These are phyloP conservation scores for Magnaporthales sp. DNA, from an alignment of 2,329 filamentous ascomycete species.

Conservation along the genomic window DNA sequence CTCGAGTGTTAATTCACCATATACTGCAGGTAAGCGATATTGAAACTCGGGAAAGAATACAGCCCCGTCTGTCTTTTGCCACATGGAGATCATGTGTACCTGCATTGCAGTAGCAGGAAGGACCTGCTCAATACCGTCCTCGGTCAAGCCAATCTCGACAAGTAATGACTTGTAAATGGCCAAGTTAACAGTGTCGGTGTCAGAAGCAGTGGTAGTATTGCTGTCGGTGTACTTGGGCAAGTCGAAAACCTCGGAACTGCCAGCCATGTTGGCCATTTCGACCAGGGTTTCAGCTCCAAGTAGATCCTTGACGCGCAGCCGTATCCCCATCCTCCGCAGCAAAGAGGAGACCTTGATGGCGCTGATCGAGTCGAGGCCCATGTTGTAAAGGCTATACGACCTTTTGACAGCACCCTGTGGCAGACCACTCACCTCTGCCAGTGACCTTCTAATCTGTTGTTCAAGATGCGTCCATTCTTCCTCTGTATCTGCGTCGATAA, in stretches of 20 bases:
- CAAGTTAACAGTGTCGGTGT: neutral
- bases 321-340: constrained; percentile 54
- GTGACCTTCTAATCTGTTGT: constrained; percentile 32
- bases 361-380: constrained; percentile 87
- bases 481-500: constrained; percentile 4
- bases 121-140: constrained; percentile 40
- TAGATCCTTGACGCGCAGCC: constrained; percentile 62
- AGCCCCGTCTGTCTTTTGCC: constrained; percentile 57
- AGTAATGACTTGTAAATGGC: constrained; percentile 24
- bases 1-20: constrained; percentile 8
- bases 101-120: constrained; percentile 72
- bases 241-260: neutral
- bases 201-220: neutral
- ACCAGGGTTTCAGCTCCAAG: constrained; percentile 55
- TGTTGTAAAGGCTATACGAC: constrained; percentile 64
- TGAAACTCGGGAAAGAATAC: constrained; percentile 69
- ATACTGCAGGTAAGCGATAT: constrained; percentile 34
- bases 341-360: constrained; percentile 75
- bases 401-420: constrained; percentile 45
- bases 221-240: too few relatives aligned
- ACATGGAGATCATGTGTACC: constrained; percentile 68
- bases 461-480: constrained; percentile 26
- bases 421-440: constrained; percentile 52
- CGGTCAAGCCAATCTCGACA: constrained; percentile 26
- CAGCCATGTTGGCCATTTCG: constrained; percentile 44